Evolutionary conservation across 208 protist species (phyloP).

Genomic region (Blechomonas ayalai): DNA sequence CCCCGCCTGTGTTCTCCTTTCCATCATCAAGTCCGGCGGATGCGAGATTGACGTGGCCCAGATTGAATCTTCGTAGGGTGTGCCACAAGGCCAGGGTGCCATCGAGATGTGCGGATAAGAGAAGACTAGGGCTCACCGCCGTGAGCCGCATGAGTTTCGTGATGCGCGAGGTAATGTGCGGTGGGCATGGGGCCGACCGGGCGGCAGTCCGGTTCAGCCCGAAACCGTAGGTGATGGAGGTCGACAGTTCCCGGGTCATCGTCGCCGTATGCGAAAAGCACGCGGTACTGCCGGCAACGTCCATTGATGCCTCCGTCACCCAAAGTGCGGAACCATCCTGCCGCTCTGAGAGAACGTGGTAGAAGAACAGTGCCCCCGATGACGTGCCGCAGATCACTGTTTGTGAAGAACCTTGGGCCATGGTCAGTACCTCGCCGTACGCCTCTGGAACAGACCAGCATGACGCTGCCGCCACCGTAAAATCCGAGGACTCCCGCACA

Average conservation of each 20-base stretch:
- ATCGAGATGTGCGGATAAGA: slow-evolving; percentile 63
- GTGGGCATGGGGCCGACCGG: not conserved
- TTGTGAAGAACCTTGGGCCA: slow-evolving; percentile 47
- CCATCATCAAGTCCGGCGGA: slow-evolving; percentile 16
- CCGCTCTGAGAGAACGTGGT: slow-evolving; percentile 60
- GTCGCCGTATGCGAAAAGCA: not conserved
- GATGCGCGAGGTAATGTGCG: slow-evolving; percentile 22
- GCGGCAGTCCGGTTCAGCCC: not conserved
- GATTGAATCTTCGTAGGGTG: slow-evolving; percentile 44
- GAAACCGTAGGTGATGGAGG: not conserved
- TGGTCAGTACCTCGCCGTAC: slow-evolving; percentile 42
- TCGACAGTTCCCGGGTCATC: too few species aligned
- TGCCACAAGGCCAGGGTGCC: slow-evolving; percentile 78
- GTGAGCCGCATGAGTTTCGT: slow-evolving; percentile 34
- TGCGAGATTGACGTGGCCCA: slow-evolving; percentile 47
- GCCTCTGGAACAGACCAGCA: slow-evolving; percentile 35
- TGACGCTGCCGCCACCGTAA: slow-evolving; percentile 45
- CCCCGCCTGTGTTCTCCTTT: slow-evolving; percentile 5
- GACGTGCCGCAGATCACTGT: slow-evolving; percentile 61
- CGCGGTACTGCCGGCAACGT: not conserved
- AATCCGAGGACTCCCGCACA: slow-evolving; percentile 45
- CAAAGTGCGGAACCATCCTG: slow-evolving; percentile 72
- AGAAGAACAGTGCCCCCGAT: slow-evolving; percentile 66
- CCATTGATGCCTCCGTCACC: slow-evolving; percentile 26
- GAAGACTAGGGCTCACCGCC: slow-evolving; percentile 26